A percentile compares a stretch with the other conserved stretches of the same genome.
Conservation (phyloP, 1,139 yeast species). For the Yamadazyma diddensiae region DNA sequence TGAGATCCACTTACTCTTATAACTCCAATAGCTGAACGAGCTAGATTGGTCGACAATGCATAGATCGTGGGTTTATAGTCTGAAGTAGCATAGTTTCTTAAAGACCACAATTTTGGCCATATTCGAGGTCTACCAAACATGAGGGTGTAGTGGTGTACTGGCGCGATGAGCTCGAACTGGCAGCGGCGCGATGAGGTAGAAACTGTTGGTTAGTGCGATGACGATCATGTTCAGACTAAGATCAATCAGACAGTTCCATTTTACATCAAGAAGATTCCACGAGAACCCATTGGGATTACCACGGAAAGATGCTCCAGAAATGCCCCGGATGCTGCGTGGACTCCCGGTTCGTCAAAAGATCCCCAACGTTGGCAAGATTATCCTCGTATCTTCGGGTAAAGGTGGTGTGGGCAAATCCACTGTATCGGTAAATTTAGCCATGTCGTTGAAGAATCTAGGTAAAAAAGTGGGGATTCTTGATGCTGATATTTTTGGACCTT, state of each 20-base stretch:
- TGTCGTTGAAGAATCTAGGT: constrained; percentile 55
- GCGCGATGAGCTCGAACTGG: too few species aligned
- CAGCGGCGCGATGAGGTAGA: too few species aligned
- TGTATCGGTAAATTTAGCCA: constrained; percentile 63
- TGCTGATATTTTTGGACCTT: constrained; percentile 84
- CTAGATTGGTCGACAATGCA: constrained; percentile 83
- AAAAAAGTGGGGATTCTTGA: constrained; percentile 68
- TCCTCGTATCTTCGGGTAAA: constrained; percentile 76
- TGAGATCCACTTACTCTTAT: constrained; percentile 78
- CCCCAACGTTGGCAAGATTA: constrained; percentile 58
- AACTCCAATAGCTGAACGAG: constrained; percentile 85
- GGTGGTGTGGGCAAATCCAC: constrained; percentile 73
- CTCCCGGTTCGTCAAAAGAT: constrained; percentile 55
- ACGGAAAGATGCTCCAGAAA: constrained; percentile 18
- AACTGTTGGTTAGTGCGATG: too few species aligned
- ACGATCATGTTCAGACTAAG: background rate
- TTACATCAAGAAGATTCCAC: constrained; percentile 13
- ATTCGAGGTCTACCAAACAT: too few species aligned
- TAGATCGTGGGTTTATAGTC: constrained; percentile 63
- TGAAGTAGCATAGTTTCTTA: too few species aligned
- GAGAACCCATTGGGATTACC: constrained; percentile 55
- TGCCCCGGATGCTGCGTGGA: constrained; percentile 44
- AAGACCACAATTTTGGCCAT: too few species aligned
- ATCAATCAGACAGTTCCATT: background rate
- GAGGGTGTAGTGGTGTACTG: too few species aligned